These are phyloP conservation scores for Rhytidiadelphus loreus DNA, from an alignment of 225 moss, liverwort and hornwort species.

Conservation along the genomic window DNA sequence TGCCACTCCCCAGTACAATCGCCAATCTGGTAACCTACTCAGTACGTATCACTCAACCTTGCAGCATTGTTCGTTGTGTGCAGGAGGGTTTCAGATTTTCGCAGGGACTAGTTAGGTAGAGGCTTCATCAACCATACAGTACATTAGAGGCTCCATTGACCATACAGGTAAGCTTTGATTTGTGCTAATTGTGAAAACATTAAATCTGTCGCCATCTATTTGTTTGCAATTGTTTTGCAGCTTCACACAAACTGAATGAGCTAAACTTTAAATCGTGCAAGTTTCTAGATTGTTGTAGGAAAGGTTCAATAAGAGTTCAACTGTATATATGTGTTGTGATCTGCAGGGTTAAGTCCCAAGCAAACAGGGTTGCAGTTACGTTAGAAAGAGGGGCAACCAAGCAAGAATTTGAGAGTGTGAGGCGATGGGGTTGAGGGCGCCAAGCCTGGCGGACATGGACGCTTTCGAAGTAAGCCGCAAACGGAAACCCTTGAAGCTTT, in stretches of 20 bases:
- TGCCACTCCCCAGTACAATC: neutral
- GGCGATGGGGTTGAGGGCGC: constrained; percentile 8
- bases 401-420: neutral
- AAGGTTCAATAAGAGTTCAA: neutral
- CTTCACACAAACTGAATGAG: neutral
- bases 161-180: neutral
- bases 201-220: neutral
- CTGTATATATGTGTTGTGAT: neutral
- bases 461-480: constrained; percentile 4
- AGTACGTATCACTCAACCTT: neutral
- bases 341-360: neutral
- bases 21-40: neutral
- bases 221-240: neutral
- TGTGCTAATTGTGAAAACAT: neutral
- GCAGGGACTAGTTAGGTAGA: neutral
- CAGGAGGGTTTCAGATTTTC: neutral
- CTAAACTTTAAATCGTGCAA: neutral
- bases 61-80: neutral
- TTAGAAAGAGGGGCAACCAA: too few relatives aligned
- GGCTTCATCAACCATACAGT: neutral
- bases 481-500: constrained; percentile 1
- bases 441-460: constrained; percentile 23
- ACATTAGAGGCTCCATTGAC: neutral
- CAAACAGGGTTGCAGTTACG: neutral
- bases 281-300: neutral